These are phyloP conservation scores for Venustampulla echinocandica DNA, from an alignment of 495 filamentous ascomycete genomes.

Conservation along the genomic window DNA sequence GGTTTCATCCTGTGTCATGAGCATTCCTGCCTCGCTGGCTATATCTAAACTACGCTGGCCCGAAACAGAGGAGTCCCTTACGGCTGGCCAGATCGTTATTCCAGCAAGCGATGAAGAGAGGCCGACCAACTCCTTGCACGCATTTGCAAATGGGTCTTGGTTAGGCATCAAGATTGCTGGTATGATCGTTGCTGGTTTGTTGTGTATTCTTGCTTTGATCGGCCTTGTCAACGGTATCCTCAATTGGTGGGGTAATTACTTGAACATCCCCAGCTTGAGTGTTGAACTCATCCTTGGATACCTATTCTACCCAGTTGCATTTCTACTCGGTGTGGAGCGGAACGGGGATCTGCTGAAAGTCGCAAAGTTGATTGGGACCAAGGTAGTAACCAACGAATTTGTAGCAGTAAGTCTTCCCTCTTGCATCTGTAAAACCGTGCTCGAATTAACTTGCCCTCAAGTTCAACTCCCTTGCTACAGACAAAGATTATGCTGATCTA, in stretches of 20 bases:
- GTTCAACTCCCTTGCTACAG: conserved; percentile 44
- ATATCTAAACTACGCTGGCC: conserved; percentile 83
- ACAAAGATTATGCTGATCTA: conserved; percentile 42
- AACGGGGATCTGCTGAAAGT: conserved; percentile 63
- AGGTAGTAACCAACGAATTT: conserved; percentile 56
- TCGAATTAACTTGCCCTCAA: conserved; percentile 25
- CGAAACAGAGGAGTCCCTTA: conserved; percentile 77
- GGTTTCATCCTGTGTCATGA: conserved; percentile 91
- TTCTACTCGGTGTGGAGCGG: conserved; percentile 76
- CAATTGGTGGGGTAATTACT: conserved; percentile 81
- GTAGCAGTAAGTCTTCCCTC: conserved; percentile 20
- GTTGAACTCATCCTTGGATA: conserved; percentile 75
- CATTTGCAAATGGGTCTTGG: conserved; percentile 82
- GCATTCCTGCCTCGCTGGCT: conserved; percentile 79
- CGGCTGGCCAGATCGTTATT: conserved; percentile 67
- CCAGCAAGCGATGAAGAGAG: conserved; percentile 57
- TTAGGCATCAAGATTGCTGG: conserved; percentile 80
- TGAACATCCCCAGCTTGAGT: conserved; percentile 66
- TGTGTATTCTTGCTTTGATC: conserved; percentile 80
- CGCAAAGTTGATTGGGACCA: conserved; percentile 69
- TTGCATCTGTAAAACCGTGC: neutral
- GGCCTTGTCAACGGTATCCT: conserved; percentile 68
- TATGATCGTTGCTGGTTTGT: conserved; percentile 69
- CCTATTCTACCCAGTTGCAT: conserved; percentile 74
- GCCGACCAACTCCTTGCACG: conserved; percentile 72